Conservation (phyloP, 306 rosid genomes). For the Neltuma alba region DNA sequence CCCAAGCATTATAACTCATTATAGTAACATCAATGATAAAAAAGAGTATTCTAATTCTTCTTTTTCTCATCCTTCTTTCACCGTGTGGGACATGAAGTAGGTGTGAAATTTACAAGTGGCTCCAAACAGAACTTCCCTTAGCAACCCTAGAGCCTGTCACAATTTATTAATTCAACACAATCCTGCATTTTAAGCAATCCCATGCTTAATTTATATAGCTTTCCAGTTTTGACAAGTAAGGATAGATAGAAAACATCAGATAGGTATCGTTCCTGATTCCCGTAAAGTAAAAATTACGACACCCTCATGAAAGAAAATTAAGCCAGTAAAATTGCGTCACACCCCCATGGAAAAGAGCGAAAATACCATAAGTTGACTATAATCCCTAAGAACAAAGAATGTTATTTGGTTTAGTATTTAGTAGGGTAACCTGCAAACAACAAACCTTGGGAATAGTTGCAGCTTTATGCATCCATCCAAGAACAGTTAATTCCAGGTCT, state of each 20-base stretch:
- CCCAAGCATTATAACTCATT: conserved; percentile 6
- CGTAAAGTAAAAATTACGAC: conserved; percentile 13
- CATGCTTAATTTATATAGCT: conserved; percentile 13
- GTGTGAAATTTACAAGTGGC: conserved; percentile 2
- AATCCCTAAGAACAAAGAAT: neutral
- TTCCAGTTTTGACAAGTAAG: neutral
- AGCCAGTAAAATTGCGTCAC: conserved; percentile 4
- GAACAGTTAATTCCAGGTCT: conserved; percentile 12
- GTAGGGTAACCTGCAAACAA: conserved; percentile 1
- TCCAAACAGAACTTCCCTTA: neutral
- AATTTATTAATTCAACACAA: neutral
- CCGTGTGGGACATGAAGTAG: neutral
- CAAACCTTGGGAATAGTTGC: conserved; percentile 16
- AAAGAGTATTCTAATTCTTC: neutral
- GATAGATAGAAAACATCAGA: conserved; percentile 12
- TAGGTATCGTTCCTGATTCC: neutral
- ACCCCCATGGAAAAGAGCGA: neutral
- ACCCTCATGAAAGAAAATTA: neutral
- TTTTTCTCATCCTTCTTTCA: conserved; percentile 1
- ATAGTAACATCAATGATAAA: neutral
- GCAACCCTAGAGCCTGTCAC: neutral
- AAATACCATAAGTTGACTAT: neutral
- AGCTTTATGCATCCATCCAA: conserved; percentile 8
- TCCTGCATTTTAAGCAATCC: neutral
- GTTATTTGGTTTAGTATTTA: neutral